Evolutionary conservation across 768 basidiomycete genomes (phyloP).

Genomic region (Xanthoconium purpureum): DNA sequence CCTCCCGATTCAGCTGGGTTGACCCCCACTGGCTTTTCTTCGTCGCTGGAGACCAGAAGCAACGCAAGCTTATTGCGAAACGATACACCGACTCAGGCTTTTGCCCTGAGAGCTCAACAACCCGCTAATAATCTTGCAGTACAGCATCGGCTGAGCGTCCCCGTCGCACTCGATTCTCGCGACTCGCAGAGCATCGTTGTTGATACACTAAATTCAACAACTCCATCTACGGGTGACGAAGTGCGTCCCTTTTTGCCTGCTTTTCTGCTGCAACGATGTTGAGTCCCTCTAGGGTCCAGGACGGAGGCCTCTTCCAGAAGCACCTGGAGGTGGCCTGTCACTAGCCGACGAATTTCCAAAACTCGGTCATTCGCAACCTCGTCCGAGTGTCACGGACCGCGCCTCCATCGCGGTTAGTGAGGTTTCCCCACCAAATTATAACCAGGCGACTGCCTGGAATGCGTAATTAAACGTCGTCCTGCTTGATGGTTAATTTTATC

Average conservation of each 20-base stretch:
- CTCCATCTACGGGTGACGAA: conserved; percentile 13
- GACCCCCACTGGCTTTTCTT: conserved; percentile 15
- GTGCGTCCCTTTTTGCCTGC: conserved; percentile 3
- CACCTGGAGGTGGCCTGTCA: conserved; percentile 18
- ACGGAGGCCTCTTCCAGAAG: conserved; percentile 22
- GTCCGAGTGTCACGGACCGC: background rate
- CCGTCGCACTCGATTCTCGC: background rate
- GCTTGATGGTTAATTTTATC: background rate
- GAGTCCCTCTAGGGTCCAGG: conserved; percentile 9
- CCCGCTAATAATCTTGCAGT: background rate
- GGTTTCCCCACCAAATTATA: conserved; percentile 25
- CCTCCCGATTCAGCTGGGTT: background rate
- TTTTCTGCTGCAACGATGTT: background rate
- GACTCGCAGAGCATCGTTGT: conserved; percentile 3
- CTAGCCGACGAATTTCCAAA: conserved; percentile 17
- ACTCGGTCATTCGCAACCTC: conserved; percentile 1
- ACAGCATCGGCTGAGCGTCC: background rate
- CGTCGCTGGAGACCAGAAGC: conserved; percentile 21
- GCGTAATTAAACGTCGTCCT: background rate
- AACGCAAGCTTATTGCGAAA: conserved; percentile 8
- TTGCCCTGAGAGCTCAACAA: conserved; percentile 10
- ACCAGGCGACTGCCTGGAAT: conserved; percentile 12
- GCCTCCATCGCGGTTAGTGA: conserved; percentile 17
- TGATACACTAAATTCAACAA: background rate
- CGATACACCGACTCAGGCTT: background rate